Conservation (phyloP, 345 rosid species). For the Rhizophora mangle region DNA sequence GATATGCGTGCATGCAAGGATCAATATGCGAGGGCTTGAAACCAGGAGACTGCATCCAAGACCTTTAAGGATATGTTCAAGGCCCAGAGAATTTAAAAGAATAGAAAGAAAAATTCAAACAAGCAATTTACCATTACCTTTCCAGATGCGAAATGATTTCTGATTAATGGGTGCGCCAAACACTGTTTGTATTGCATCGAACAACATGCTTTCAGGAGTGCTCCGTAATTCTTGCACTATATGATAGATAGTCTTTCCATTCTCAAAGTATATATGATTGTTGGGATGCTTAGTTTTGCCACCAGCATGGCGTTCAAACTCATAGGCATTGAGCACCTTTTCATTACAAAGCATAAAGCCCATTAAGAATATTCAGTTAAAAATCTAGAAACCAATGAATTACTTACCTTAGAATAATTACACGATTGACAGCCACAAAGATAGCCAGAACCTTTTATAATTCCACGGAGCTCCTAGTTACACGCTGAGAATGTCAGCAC, state of each 20-base stretch:
- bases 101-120: background rate
- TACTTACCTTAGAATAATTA: conserved; percentile 66
- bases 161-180: conserved; percentile 86
- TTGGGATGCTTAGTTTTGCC: conserved; percentile 95
- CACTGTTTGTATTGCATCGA: conserved; percentile 70
- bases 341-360: conserved; percentile 4
- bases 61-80: background rate
- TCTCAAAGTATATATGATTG: conserved; percentile 88
- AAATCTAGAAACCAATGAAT: conserved; percentile 6
- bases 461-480: conserved; percentile 70
- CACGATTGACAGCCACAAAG: conserved; percentile 86
- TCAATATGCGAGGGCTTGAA: no score
- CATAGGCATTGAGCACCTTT: conserved; percentile 84
- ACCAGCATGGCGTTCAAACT: conserved; percentile 88
- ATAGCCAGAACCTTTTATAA: conserved; percentile 87
- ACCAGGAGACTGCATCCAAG: no score
- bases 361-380: background rate
- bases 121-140: conserved; percentile 44
- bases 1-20: no score
- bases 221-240: conserved; percentile 86
- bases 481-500: conserved; percentile 23
- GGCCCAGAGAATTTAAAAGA: background rate
- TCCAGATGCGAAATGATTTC: conserved; percentile 90
- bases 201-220: conserved; percentile 66
- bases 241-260: conserved; percentile 92